Percentiles rank a stretch among this genome's conserved stretches.
phyloP scores from a whole-genome alignment of 768 basidiomycete genomes.

The Russula sp. region DNA sequence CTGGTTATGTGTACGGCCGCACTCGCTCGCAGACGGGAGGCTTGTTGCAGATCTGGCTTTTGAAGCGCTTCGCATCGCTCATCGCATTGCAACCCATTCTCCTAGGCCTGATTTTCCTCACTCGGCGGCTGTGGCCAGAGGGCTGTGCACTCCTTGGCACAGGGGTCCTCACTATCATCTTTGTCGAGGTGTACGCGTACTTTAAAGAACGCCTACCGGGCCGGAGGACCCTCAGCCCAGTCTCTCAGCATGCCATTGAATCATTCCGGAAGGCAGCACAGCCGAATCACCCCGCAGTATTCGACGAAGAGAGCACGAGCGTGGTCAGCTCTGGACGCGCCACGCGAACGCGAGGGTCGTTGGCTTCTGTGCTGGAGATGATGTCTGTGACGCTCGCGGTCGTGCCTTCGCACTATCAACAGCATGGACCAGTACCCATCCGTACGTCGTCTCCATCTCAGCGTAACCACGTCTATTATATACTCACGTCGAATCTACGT shows the following conservation, averaged over 20 bases:
- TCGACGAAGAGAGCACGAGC: constrained; percentile 47
- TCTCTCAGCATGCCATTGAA: constrained; percentile 50
- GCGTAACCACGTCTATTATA: neutral
- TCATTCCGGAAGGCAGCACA: constrained; percentile 42
- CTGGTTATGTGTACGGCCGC: constrained; percentile 71
- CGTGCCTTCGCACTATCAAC: constrained; percentile 50
- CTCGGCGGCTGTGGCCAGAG: constrained; percentile 61
- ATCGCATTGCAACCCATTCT: constrained; percentile 67
- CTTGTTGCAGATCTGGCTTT: constrained; percentile 63
- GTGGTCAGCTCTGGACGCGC: constrained; percentile 34
- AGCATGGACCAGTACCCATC: constrained; percentile 57
- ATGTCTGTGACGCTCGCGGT: constrained; percentile 75
- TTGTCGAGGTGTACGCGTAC: constrained; percentile 54
- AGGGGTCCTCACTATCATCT: constrained; percentile 45
- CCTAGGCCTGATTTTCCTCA: constrained; percentile 65
- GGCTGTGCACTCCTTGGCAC: constrained; percentile 55
- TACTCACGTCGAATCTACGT: neutral
- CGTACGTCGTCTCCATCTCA: constrained; percentile 37
- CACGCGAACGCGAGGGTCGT: constrained; percentile 54
- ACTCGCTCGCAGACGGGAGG: constrained; percentile 72
- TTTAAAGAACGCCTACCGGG: constrained; percentile 45
- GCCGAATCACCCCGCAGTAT: constrained; percentile 30
- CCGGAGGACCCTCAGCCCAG: constrained; percentile 42
- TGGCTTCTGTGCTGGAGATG: constrained; percentile 79
- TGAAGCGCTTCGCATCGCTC: constrained; percentile 65